phyloP scores from a whole-genome alignment of 768 basidiomycete genomes.

The Psilocybe cyanescens region DNA sequence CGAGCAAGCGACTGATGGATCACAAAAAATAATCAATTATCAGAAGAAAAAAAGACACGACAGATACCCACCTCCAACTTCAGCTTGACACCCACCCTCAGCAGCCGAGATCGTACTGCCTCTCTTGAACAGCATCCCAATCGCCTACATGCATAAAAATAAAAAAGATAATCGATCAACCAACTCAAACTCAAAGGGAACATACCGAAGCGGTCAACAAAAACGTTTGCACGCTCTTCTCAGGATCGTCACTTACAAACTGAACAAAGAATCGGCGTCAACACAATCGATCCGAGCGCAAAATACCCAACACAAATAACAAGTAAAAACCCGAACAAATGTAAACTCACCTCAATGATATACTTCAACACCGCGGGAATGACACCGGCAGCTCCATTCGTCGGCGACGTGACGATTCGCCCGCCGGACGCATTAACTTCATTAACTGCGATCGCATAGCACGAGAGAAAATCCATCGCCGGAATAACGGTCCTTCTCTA shows the following conservation, averaged over 20 bases:
- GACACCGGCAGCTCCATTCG: constrained; percentile 92
- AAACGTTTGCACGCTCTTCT: constrained; percentile 88
- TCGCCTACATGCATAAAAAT: constrained; percentile 52
- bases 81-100: constrained; percentile 94
- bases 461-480: constrained; percentile 91
- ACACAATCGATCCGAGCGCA: too few species aligned
- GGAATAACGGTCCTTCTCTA: constrained; percentile 88
- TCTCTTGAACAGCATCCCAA: constrained; percentile 96
- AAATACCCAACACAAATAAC: too few species aligned
- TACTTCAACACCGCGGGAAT: constrained; percentile 94
- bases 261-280: neutral
- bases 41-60: neutral
- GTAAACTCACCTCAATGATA: constrained; percentile 65
- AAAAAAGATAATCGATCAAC: neutral
- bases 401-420: constrained; percentile 92
- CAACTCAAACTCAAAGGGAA: constrained; percentile 13
- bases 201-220: constrained; percentile 84
- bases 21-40: neutral
- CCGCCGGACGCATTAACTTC: constrained; percentile 95
- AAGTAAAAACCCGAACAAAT: constrained; percentile 1
- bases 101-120: constrained; percentile 97
- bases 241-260: constrained; percentile 89
- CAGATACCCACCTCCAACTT: constrained; percentile 76
- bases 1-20: constrained; percentile 77
- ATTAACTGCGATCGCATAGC: constrained; percentile 94